Evolutionary conservation across 192 early-diverging fungal species (phyloP).

Genomic region (Dissophora ornata): DNA sequence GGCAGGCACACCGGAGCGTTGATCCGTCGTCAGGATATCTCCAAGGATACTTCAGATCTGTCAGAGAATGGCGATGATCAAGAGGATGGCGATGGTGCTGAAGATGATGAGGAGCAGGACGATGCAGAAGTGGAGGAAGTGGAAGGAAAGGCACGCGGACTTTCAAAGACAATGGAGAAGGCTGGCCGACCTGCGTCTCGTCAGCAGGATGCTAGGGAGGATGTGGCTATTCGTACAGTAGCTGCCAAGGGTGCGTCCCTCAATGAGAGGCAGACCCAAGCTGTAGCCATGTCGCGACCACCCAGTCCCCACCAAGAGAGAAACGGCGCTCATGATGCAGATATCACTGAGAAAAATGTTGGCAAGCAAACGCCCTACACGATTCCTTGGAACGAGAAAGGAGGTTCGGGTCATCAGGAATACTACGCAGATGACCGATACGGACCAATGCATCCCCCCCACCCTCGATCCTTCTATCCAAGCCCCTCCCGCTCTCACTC

Average conservation of each 20-base stretch:
- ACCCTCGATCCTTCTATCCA: conserved; percentile 39
- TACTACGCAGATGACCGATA: conserved; percentile 26
- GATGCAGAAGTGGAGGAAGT: not conserved
- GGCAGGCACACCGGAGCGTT: not conserved
- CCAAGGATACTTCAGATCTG: not conserved
- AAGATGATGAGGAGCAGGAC: conserved; percentile 1
- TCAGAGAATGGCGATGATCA: not conserved
- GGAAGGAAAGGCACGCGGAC: too few species aligned
- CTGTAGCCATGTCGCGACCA: conserved; percentile 3
- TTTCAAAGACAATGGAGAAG: too few species aligned
- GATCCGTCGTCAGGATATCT: not conserved
- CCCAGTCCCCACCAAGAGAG: conserved; percentile 17
- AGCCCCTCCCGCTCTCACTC: conserved; percentile 31
- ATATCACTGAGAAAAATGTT: not conserved
- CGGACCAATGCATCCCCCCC: conserved; percentile 5
- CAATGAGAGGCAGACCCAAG: conserved; percentile 1
- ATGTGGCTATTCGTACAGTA: not conserved
- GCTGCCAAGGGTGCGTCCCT: not conserved
- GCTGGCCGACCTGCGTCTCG: too few species aligned
- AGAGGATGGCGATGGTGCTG: not conserved
- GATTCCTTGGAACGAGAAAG: not conserved
- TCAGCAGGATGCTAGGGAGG: not conserved
- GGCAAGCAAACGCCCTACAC: conserved; percentile 5
- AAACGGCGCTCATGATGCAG: not conserved
- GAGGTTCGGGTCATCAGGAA: conserved; percentile 14